Conservation (phyloP, 805 yeast species). For the Spathaspora hagerdaliae region DNA sequence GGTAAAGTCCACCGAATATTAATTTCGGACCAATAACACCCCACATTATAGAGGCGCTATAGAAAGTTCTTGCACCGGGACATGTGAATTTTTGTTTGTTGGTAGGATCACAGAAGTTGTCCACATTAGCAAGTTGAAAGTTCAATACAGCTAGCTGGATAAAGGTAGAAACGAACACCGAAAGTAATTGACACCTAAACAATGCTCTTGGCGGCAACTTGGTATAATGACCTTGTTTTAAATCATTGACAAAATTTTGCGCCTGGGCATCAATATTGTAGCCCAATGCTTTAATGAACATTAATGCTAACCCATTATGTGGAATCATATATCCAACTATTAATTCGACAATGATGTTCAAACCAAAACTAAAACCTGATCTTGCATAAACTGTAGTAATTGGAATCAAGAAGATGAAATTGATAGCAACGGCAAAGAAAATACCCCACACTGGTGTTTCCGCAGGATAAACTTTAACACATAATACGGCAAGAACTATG, state of each 20-base stretch:
- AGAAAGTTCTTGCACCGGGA: constrained; percentile 31
- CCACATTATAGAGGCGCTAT: constrained; percentile 44
- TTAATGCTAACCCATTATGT: constrained; percentile 21
- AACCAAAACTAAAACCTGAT: constrained; percentile 45
- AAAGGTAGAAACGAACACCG: constrained; percentile 17
- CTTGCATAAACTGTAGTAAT: constrained; percentile 43
- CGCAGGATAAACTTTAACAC: constrained; percentile 29
- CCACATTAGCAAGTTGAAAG: constrained; percentile 14
- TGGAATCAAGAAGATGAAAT: constrained; percentile 49
- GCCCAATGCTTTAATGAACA: constrained; percentile 20
- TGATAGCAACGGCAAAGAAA: constrained; percentile 49
- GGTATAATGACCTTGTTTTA: constrained; percentile 33
- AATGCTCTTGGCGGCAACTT: constrained; percentile 39
- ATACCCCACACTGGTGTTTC: constrained; percentile 61
- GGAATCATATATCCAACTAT: constrained; percentile 32
- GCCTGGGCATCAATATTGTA: constrained; percentile 28
- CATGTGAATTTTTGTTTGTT: constrained; percentile 22
- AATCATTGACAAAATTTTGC: constrained; percentile 24
- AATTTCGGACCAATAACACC: constrained; percentile 53
- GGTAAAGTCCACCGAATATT: constrained; percentile 48
- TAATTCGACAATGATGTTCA: constrained; percentile 53
- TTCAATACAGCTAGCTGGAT: constrained; percentile 19
- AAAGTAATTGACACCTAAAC: constrained; percentile 27
- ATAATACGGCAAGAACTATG: constrained; percentile 25
- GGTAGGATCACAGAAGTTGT: constrained; percentile 16